Percentiles rank a stretch among this genome's conserved stretches.
phyloP scores from a whole-genome alignment of 148 eudicot species.

The Polygonum maritimum region DNA sequence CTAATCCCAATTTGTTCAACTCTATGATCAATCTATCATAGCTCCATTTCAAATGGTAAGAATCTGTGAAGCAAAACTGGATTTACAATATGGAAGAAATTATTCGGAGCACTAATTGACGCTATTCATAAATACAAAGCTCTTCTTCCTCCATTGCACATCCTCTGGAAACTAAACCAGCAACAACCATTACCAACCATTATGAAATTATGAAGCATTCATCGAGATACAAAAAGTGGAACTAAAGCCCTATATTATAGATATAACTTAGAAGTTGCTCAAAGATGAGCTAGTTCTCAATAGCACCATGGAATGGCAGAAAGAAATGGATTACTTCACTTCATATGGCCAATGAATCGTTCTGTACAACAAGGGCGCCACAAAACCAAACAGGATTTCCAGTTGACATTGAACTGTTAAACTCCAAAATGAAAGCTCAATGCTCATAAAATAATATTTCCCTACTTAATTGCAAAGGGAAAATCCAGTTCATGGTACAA shows the following conservation, averaged over 20 bases:
- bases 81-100: too few species aligned
- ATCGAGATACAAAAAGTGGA: neutral
- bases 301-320: neutral
- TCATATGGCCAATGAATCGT: constrained; percentile 1
- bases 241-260: neutral
- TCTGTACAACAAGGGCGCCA: neutral
- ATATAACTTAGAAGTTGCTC: neutral
- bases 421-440: neutral
- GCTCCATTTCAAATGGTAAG: too few species aligned
- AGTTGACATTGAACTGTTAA: neutral
- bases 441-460: neutral
- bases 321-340: neutral
- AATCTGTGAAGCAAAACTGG: too few species aligned
- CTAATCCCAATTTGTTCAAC: too few species aligned
- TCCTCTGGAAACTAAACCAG: neutral
- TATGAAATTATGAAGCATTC: neutral
- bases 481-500: neutral
- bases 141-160: neutral
- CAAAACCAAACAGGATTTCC: neutral
- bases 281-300: neutral
- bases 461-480: constrained; percentile 3
- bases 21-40: too few species aligned
- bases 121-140: neutral
- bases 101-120: too few species aligned
- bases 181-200: neutral